Conservation (phyloP, 2,329 filamentous ascomycete genomes). For the Septoria linicola region DNA sequence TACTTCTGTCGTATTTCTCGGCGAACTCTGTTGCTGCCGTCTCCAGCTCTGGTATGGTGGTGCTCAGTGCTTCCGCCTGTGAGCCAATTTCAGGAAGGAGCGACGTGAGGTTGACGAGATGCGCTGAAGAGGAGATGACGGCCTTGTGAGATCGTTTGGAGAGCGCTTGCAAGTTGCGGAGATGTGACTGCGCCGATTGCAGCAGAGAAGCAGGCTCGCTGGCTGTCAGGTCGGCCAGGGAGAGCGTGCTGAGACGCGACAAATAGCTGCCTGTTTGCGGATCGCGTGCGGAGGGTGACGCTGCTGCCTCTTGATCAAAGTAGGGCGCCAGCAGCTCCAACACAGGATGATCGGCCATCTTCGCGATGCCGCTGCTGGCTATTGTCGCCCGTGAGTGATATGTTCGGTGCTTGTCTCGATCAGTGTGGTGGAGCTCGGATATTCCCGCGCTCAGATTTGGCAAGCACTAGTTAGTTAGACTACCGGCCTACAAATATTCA, state of each 20-base stretch:
- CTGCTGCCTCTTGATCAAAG: slow-evolving; percentile 47
- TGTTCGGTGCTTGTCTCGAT: too few species aligned
- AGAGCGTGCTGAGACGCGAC: slow-evolving; percentile 71
- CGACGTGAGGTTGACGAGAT: slow-evolving; percentile 70
- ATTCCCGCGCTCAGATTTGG: too few species aligned
- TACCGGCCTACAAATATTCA: too few species aligned
- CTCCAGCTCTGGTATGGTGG: slow-evolving; percentile 76
- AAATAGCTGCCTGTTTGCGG: slow-evolving; percentile 68
- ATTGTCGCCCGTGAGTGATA: too few species aligned
- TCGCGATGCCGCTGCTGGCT: slow-evolving; percentile 1
- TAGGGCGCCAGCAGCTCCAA: slow-evolving; percentile 70
- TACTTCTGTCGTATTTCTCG: slow-evolving; percentile 73
- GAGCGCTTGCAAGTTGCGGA: slow-evolving; percentile 80
- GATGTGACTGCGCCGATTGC: slow-evolving; percentile 74
- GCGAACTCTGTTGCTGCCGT: slow-evolving; percentile 76
- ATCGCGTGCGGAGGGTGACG: slow-evolving; percentile 47
- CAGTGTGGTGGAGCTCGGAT: too few species aligned
- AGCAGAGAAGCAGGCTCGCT: slow-evolving; percentile 77
- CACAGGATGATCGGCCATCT: slow-evolving; percentile 57
- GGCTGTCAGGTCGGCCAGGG: slow-evolving; percentile 68
- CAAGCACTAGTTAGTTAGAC: too few species aligned
- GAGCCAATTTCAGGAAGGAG: slow-evolving; percentile 69
- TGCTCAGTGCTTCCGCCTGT: slow-evolving; percentile 65
- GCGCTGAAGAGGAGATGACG: slow-evolving; percentile 76
- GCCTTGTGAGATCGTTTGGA: slow-evolving; percentile 86